Percentiles rank a stretch among this genome's conserved stretches.
phyloP scores from a whole-genome alignment of 306 rosid species.

The Fragaria vesca region DNA sequence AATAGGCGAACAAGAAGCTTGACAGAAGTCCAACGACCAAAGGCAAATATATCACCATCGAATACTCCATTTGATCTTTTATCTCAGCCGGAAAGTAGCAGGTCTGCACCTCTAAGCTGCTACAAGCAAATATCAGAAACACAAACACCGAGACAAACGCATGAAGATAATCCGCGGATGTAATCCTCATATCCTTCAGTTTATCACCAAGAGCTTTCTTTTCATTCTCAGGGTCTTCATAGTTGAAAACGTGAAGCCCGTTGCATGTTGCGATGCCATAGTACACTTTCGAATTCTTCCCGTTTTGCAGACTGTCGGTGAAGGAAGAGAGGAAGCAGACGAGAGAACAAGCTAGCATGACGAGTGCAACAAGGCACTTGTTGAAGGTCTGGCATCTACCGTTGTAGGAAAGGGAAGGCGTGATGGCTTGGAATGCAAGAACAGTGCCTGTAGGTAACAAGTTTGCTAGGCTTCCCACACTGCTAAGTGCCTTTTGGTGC shows the following conservation, averaged over 20 bases:
- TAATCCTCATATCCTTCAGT: background rate
- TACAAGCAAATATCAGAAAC: conserved; percentile 44
- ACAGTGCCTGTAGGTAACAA: conserved; percentile 26
- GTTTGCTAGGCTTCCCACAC: conserved; percentile 11
- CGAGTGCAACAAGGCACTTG: background rate
- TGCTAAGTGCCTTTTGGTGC: background rate
- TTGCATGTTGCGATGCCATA: conserved; percentile 29
- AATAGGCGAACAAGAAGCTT: conserved; percentile 27
- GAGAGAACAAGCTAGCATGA: conserved; percentile 6
- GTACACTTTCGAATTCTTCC: background rate
- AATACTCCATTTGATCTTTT: background rate
- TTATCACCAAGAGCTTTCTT: background rate
- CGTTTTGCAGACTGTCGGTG: conserved; percentile 5
- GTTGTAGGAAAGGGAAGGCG: conserved; percentile 10
- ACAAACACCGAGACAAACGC: conserved; percentile 34
- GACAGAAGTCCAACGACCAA: conserved; percentile 28
- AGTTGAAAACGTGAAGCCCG: conserved; percentile 16
- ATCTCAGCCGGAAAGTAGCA: conserved; percentile 34
- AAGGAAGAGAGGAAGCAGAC: conserved; percentile 18
- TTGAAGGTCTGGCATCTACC: conserved; percentile 14
- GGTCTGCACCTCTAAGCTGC: conserved; percentile 36
- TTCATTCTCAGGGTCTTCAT: background rate
- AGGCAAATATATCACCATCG: conserved; percentile 29
- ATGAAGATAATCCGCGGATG: conserved; percentile 27
- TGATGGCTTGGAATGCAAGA: conserved; percentile 20